Conservation (phyloP, 129 eudicot genomes). For the Ambrosia trifida region DNA sequence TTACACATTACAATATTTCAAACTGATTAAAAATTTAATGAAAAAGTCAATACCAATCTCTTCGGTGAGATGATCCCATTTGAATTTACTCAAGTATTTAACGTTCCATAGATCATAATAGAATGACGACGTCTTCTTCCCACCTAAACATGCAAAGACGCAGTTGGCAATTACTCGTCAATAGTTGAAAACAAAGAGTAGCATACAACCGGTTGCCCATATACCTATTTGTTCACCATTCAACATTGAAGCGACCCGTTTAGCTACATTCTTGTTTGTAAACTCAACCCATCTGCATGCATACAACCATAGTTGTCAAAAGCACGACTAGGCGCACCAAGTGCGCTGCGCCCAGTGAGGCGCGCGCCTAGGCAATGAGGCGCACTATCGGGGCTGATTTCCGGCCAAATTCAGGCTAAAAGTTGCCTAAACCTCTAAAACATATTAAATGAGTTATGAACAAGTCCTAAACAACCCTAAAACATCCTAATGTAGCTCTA, state of each 20-base stretch:
- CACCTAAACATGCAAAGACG: slow-evolving; percentile 56
- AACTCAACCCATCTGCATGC: slow-evolving; percentile 94
- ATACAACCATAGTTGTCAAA: too few species aligned
- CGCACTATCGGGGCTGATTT: too few species aligned
- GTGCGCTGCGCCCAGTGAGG: too few species aligned
- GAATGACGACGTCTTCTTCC: slow-evolving; percentile 81
- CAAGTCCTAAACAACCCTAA: too few species aligned
- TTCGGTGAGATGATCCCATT: slow-evolving; percentile 97
- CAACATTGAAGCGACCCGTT: slow-evolving; percentile 69
- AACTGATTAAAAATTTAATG: neutral
- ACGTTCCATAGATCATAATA: slow-evolving; percentile 93
- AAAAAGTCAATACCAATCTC: slow-evolving; percentile 61
- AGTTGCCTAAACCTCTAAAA: too few species aligned
- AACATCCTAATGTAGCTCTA: too few species aligned
- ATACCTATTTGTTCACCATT: slow-evolving; percentile 95
- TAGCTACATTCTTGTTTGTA: slow-evolving; percentile 71
- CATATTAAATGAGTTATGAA: too few species aligned
- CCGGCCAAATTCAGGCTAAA: too few species aligned
- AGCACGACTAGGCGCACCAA: too few species aligned
- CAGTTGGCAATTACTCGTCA: slow-evolving; percentile 3
- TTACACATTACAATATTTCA: neutral
- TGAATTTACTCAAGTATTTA: slow-evolving; percentile 91
- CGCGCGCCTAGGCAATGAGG: too few species aligned
- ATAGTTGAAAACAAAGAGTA: slow-evolving; percentile 7
- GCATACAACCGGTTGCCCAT: neutral